Base-by-base conservation (phyloP, 2,329 filamentous ascomycete genomes). In the Didymella lethalis region DNA sequence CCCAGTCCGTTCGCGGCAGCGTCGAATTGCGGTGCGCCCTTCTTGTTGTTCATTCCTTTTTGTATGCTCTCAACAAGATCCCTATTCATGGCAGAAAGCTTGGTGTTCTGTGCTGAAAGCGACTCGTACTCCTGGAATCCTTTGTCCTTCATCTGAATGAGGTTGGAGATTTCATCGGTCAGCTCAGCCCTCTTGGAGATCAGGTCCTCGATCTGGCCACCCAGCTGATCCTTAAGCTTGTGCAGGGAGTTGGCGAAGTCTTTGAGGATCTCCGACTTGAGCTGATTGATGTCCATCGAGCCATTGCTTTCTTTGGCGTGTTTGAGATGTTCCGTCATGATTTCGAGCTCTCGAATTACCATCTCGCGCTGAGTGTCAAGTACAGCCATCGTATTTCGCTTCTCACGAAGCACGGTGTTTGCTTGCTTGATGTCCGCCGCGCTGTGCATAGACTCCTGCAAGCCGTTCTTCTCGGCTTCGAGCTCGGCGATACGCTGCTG, bases 81-180 rank as follows among this genome's bases (percentile, higher is more conserved):
- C 69, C 97, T 96, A 80, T 99, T 98, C 83, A 98, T 88, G 71
- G 97, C 92, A 28, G 92, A 90, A 60, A 99, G 84, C 79, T 98
- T 94, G 0, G 91, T 90, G 75, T 99, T 99, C 83, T 97, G 97
- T 57, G 89, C 90, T 11, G 92, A 96, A 44, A 99, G 82, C 72
- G 96, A 92, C 80, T 98, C 95, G 72, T 97, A 98, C 73, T 99
- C 95, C 71, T 96, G 88, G 69, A 97, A 89, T 14, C 92, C 93
- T 74, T 95, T 92, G 77, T 98, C 94, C 69, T 96, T 92, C 81
- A 95, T 90, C 51, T 90, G 89, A 38, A 91, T 87, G 25, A 96
- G 86, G 68, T 89, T 90, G 58, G 89, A 88, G 73, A 94, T 92
- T 76, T 98, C 93, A 55, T 97, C 92, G 0, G 93, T 81, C 12